Conservation (phyloP, 371 early-diverging fungal species). For the Chytridium lagenaria region DNA sequence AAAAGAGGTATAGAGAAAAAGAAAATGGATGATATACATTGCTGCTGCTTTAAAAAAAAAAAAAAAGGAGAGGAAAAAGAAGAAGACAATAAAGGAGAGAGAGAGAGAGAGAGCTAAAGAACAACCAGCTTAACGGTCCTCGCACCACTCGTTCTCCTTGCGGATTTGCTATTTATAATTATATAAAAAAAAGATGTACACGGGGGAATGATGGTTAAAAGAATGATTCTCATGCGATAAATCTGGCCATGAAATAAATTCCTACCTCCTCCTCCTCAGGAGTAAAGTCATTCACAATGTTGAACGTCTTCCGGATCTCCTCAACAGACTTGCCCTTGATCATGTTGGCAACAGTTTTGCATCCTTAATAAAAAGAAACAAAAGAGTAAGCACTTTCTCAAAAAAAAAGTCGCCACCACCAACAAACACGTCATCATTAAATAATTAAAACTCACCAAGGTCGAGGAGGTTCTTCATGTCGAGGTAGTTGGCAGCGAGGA, state of each 20-base stretch:
- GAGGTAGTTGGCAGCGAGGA: conserved; percentile 93
- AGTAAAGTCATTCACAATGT: conserved; percentile 94
- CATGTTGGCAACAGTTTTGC: conserved; percentile 98
- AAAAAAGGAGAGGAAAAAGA: background rate
- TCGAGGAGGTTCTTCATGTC: conserved; percentile 94
- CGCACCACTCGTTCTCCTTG: conserved; percentile 90
- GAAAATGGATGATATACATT: too few species aligned
- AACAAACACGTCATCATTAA: background rate
- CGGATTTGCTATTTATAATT: conserved; percentile 49
- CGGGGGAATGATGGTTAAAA: too few species aligned
- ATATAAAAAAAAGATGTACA: background rate
- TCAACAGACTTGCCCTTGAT: conserved; percentile 94
- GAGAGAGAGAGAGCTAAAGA: too few species aligned
- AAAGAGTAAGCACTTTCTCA: background rate
- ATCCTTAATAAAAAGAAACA: conserved; percentile 50
- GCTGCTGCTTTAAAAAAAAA: background rate
- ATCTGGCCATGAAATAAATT: too few species aligned
- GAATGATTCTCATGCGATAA: too few species aligned
- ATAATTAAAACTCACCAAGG: conserved; percentile 59
- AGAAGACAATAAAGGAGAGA: background rate
- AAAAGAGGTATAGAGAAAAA: too few species aligned
- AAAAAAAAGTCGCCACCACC: background rate
- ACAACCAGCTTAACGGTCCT: conserved; percentile 66
- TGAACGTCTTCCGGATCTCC: conserved; percentile 91
- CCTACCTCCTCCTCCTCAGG: conserved; percentile 83